Percentiles rank a stretch among this genome's conserved stretches.
Conservation (phyloP, 2,329 filamentous ascomycete species). For the Diaporthe eres region DNA sequence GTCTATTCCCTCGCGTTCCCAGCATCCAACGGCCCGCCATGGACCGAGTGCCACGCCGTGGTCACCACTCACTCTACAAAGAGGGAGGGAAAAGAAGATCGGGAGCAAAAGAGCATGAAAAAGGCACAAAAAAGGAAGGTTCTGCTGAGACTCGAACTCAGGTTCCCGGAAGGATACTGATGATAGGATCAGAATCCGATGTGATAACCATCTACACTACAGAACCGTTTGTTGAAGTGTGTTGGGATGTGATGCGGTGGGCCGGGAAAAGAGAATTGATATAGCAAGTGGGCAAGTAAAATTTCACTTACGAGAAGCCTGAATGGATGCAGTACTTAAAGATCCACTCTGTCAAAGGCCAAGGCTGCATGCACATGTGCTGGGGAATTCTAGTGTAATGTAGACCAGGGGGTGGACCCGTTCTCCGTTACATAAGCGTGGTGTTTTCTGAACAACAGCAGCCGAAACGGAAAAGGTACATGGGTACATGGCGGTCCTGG, state of each 20-base stretch:
- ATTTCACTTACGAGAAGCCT: neutral
- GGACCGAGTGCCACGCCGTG: no score
- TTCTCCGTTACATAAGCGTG: constrained; percentile 15
- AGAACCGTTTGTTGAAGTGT: neutral
- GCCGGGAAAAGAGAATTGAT: neutral
- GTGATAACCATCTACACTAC: constrained; percentile 32
- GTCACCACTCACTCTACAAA: no score
- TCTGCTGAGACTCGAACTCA: constrained; percentile 1
- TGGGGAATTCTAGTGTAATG: neutral
- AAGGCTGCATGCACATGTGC: constrained; percentile 6
- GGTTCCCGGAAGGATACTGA: constrained; percentile 15
- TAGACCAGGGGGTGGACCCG: neutral
- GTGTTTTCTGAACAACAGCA: neutral
- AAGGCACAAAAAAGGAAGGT: neutral
- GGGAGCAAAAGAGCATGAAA: neutral
- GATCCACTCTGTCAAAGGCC: neutral
- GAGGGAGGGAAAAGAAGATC: no score
- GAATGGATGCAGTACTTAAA: neutral
- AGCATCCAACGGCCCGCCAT: no score
- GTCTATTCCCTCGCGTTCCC: no score
- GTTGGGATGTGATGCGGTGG: neutral
- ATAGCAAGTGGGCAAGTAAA: neutral
- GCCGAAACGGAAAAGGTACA: constrained; percentile 11
- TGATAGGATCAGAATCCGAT: constrained; percentile 7
- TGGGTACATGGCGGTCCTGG: constrained; percentile 2